Evolutionary conservation across 352 stramenopile species (phyloP), one percentile per base, ranked within the genome.

Genomic region (Globisporangium nodosum): DNA sequence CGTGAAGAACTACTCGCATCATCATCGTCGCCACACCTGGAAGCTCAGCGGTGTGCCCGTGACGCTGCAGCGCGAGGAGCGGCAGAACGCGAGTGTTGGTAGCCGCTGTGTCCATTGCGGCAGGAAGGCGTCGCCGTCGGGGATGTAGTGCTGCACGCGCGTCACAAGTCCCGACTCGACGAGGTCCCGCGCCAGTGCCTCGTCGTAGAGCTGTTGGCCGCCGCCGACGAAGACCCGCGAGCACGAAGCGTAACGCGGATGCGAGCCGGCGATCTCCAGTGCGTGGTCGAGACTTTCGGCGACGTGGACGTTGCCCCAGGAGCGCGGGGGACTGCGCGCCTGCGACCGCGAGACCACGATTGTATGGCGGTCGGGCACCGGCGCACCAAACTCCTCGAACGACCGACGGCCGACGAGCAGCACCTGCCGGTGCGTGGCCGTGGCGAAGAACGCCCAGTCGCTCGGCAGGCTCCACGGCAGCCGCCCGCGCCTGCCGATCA

Each of bases 361-460:
- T 6, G 76, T 87, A 50, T 83, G 67, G 52, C 77, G 76, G 31
- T 80, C 69, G 0, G 71, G 68, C 33, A 87, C 60, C 3, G 77
- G 73, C 27, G 56, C 55, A 18, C 66, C 58, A 51, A 84, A 83
- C 62, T 87, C 73, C 18, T 74, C 59, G 58, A 85, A 86, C 16
- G 77, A 92, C 46, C 64, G 61, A 24, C 79, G 76, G 16, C 82
- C 82, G 31, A 90, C 70, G 35, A 92, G 63, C 49, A 88, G 67
- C 66, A 87, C 78, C 49, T 90, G 78, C 13, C 61, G 55, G 15
- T 57, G 65, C 39, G 78, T 87, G 4, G 65, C 60, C 8, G 76
- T 80, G 48, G 64, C 70, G 65, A 92, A 92, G 64, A 84, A 92
- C 12, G 76, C 54, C 82, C 82, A 92, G 57, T 92, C 82, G 2